These are phyloP conservation scores for Lactarius evosmus DNA, from an alignment of 768 basidiomycete genomes.

Conservation along the genomic window DNA sequence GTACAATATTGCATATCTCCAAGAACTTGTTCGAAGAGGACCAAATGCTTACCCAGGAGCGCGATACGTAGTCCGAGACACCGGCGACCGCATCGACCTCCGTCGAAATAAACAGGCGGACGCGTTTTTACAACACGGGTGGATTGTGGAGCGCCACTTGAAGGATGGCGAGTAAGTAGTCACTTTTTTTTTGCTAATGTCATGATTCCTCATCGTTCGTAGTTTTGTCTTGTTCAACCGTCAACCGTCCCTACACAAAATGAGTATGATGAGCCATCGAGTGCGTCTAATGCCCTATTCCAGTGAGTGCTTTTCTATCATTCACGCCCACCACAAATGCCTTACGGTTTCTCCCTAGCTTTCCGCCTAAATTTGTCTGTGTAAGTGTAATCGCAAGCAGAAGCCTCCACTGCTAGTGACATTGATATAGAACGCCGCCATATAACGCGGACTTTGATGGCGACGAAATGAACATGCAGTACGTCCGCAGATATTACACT, in stretches of 20 bases:
- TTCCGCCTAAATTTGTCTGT: conserved; percentile 98
- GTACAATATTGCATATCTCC: conserved; percentile 92
- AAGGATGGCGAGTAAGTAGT: conserved; percentile 95
- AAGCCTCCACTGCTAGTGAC: conserved; percentile 32
- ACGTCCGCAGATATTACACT: conserved; percentile 39
- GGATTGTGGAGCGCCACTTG: conserved; percentile 96
- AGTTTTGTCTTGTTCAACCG: conserved; percentile 96
- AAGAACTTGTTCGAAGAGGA: conserved; percentile 92
- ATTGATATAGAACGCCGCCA: conserved; percentile 70
- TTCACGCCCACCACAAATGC: neutral
- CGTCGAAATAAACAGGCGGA: conserved; percentile 95
- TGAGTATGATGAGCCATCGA: conserved; percentile 99
- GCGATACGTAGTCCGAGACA: conserved; percentile 94
- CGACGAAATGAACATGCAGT: conserved; percentile 99
- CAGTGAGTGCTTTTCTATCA: conserved; percentile 52
- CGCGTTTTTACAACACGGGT: conserved; percentile 94
- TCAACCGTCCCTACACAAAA: conserved; percentile 97
- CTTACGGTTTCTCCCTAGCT: conserved; percentile 46
- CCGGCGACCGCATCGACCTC: conserved; percentile 94
- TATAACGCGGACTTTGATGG: conserved; percentile 99
- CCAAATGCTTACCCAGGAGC: conserved; percentile 95
- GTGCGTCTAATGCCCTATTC: conserved; percentile 98
- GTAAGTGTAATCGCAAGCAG: conserved; percentile 48
- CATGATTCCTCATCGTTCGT: conserved; percentile 4
- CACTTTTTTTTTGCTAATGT: neutral